Conservation (phyloP, 1,139 yeast genomes). For the Entelexis paramagnoliae region DNA sequence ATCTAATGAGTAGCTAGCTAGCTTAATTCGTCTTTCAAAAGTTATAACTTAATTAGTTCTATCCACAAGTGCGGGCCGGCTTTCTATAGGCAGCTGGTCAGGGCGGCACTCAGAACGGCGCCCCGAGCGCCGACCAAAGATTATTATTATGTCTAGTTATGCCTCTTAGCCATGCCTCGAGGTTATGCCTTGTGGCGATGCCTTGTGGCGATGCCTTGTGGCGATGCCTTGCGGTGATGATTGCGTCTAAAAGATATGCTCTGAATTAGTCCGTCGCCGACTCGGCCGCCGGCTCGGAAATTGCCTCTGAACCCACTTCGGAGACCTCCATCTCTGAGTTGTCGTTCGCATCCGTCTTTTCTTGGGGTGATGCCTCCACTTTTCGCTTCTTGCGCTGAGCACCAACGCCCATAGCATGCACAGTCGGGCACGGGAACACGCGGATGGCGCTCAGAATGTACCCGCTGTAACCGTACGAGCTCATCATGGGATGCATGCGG, state of each 20-base stretch:
- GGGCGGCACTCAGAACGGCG: too few relatives aligned
- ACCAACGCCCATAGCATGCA: slow-evolving; percentile 31
- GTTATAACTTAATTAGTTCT: too few relatives aligned
- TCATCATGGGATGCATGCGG: slow-evolving; percentile 89
- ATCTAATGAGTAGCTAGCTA: too few relatives aligned
- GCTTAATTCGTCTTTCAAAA: too few relatives aligned
- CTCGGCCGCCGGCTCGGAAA: not conserved
- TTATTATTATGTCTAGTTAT: too few relatives aligned
- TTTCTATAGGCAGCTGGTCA: too few relatives aligned
- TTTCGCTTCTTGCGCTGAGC: slow-evolving; percentile 16
- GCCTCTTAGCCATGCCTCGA: too few relatives aligned
- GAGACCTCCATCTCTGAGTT: not conserved
- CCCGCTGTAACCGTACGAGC: slow-evolving; percentile 89
- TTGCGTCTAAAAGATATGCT: not conserved
- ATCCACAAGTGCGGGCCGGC: too few relatives aligned
- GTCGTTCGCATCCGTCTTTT: too few relatives aligned
- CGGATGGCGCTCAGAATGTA: slow-evolving; percentile 68
- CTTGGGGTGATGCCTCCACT: not conserved
- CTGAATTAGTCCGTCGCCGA: not conserved
- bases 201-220: not conserved
- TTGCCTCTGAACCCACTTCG: not conserved
- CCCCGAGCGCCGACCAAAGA: too few relatives aligned
- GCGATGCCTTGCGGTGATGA: not conserved
- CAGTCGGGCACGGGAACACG: slow-evolving; percentile 61
- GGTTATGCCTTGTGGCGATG: not conserved